Evolutionary conservation across 2,329 filamentous ascomycete genomes (phyloP), one percentile per base, ranked within the genome.

Genomic region (Calonectria honghensis): DNA sequence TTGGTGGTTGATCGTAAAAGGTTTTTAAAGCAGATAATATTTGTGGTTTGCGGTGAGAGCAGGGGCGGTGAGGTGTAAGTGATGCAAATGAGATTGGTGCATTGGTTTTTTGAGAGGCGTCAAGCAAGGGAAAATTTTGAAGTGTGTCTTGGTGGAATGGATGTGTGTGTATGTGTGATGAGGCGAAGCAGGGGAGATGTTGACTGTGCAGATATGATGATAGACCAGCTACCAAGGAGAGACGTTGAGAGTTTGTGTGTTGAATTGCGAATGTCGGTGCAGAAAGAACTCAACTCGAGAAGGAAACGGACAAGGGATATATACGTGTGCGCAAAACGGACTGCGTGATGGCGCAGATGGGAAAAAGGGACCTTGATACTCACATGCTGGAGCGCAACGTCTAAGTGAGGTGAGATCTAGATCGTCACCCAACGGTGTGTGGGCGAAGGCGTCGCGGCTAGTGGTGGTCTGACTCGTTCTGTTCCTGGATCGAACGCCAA

Each of bases 381-480:
- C 11, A 73, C 72, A 52, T 32, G 51, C 59, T 70, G 41, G 54
- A 51, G 32, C 24, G 68, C 20, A 39, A 16, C 59, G 48, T 57
- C 20, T 51, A 39, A 39, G 37, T 52, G 59, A 63, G 52, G 72
- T 70, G 67, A 37, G 59, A 70, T 70, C 41, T 37, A 37, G 57
- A 57, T 57, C 31, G 18, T 29, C 41, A 50, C 51, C 32, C 35
- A 59, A 59, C 59, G 70, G 64, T 52, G 61, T 39, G 37, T 39
- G 63, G 50, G n/a, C 37, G 57, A 39, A 39, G 39, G 50, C 41
- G 64, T 68, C 50, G 66, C 48, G 65, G 57, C 37, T 48, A 41
- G 71, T 24, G 39, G 66, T 41, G 69, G 32, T 64, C 65, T 73
- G 66, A 73, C 66, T 70, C 72, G 71, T 35, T 65, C 59, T 27